Evolutionary conservation across 1,139 yeast genomes (phyloP).

Genomic region (Kluyveromyces sp.): DNA sequence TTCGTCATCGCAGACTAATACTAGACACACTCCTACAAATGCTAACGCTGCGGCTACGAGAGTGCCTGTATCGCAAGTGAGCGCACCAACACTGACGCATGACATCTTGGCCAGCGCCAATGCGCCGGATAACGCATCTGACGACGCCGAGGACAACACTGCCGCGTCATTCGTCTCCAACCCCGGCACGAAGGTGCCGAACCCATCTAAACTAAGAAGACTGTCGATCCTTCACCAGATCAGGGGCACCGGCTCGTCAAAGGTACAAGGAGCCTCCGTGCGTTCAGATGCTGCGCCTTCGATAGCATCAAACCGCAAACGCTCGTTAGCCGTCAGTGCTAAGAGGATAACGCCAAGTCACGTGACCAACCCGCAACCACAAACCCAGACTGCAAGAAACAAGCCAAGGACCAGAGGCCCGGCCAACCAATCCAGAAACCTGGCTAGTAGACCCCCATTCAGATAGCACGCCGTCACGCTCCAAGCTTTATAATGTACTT

Average conservation of each 20-base stretch:
- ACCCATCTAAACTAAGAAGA: constrained; percentile 21
- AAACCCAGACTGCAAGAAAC: neutral
- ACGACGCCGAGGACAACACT: constrained; percentile 29
- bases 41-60: too few species aligned
- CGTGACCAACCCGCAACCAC: constrained; percentile 4
- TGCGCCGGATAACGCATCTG: constrained; percentile 8
- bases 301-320: constrained; percentile 11
- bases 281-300: constrained; percentile 1
- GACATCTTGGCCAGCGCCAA: too few species aligned
- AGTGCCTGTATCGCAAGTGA: too few species aligned
- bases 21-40: too few species aligned
- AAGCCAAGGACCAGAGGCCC: neutral
- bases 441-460: constrained; percentile 24
- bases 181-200: constrained; percentile 15
- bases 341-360: constrained; percentile 15
- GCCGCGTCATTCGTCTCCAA: constrained; percentile 32
- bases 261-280: neutral
- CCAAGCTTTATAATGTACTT: too few species aligned
- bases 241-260: constrained; percentile 23
- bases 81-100: too few species aligned
- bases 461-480: too few species aligned
- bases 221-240: constrained; percentile 30
- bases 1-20: neutral
- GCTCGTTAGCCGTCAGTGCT: constrained; percentile 26
- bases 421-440: constrained; percentile 1